Conservation (phyloP, 495 filamentous ascomycete genomes). For the Glutinoglossum americanum region DNA sequence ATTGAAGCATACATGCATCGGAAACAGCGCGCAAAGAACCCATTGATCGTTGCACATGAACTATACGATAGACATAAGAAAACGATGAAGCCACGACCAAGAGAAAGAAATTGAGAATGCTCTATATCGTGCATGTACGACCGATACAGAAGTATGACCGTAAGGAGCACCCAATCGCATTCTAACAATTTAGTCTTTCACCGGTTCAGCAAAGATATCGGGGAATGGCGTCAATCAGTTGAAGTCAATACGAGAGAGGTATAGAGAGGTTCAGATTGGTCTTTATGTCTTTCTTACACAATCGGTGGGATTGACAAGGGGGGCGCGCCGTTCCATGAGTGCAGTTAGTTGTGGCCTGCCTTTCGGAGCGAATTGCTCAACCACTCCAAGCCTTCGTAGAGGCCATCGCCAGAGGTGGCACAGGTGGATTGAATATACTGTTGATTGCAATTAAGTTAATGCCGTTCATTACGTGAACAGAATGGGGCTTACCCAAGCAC, state of each 20-base stretch:
- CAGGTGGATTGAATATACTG: slow-evolving; percentile 99
- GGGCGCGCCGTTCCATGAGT: neutral
- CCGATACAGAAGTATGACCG: neutral
- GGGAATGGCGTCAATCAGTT: neutral
- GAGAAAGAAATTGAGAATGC: neutral
- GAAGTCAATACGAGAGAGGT: neutral
- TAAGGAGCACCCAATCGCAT: neutral
- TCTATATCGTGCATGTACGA: neutral
- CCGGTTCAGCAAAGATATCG: neutral
- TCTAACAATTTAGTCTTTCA: neutral
- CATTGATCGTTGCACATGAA: neutral
- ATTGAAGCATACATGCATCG: neutral
- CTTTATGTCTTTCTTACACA: neutral
- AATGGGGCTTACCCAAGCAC: slow-evolving; percentile 73
- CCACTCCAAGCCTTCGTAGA: slow-evolving; percentile 99
- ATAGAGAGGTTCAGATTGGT: neutral
- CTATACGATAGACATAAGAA: neutral
- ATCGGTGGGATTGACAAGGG: neutral
- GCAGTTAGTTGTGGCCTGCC: slow-evolving; percentile 53
- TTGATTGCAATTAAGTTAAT: neutral
- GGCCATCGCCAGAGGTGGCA: slow-evolving; percentile 96
- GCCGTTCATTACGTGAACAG: neutral
- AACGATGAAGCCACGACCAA: neutral
- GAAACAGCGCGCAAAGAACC: neutral
- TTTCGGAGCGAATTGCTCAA: slow-evolving; percentile 87